Conservation (phyloP, 177 flowering plant species). For the Tripterygium wilfordii region DNA sequence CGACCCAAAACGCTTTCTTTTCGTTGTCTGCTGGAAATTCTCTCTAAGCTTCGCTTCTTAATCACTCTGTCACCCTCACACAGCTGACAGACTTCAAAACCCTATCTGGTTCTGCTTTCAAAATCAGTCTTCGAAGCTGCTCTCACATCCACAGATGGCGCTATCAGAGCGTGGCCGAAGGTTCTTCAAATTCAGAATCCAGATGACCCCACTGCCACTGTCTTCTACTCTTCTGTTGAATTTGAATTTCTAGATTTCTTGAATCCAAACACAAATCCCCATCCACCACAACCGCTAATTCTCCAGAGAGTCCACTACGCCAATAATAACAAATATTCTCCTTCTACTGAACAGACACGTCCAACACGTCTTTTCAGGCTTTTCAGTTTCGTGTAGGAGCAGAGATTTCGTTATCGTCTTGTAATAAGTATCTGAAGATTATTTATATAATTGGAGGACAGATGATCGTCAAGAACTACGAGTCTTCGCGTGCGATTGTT, state of each 20-base stretch:
- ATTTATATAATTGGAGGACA: constrained; percentile 7
- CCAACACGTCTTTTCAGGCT: not conserved
- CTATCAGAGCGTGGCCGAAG: constrained; percentile 47
- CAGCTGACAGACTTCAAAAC: no score
- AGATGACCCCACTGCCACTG: not conserved
- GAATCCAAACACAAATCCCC: not conserved
- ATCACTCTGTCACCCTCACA: no score
- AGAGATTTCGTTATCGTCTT: no score
- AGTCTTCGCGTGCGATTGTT: constrained; percentile 32
- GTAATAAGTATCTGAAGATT: no score
- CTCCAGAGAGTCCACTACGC: no score
- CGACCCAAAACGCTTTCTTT: no score
- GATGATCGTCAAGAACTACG: constrained; percentile 38
- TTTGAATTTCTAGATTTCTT: not conserved
- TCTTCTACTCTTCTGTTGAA: constrained; percentile 4
- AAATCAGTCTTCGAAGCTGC: no score
- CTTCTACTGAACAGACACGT: not conserved
- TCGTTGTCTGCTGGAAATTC: no score
- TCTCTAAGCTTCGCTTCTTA: no score
- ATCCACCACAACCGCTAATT: no score
- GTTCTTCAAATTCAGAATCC: constrained; percentile 65
- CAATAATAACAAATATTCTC: constrained; percentile 6
- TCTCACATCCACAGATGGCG: constrained; percentile 40
- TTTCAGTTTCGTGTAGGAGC: no score
- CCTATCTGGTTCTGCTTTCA: no score